These are phyloP conservation scores for Picea glauca DNA, from an alignment of 75 land plant species.

Conservation along the genomic window DNA sequence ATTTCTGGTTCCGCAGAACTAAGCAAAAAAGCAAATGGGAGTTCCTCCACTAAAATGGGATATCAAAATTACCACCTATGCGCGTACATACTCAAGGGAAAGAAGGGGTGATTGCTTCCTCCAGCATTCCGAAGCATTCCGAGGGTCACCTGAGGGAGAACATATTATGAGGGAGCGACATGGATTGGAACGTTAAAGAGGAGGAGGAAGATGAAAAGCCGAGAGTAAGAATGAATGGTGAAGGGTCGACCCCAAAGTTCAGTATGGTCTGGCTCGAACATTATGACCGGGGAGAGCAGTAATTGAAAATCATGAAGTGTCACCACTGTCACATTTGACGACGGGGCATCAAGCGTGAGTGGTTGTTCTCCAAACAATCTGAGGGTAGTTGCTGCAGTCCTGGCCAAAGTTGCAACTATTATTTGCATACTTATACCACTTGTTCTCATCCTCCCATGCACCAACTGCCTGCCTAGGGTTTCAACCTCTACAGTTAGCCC, in stretches of 20 bases:
- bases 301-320: conserved; percentile 28
- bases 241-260: too few species aligned
- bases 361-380: conserved; percentile 8
- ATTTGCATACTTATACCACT: conserved; percentile 11
- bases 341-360: conserved; percentile 19
- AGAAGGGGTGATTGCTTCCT: conserved; percentile 11
- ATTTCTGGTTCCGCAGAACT: too few species aligned
- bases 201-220: too few species aligned
- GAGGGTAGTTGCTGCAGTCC: conserved; percentile 12
- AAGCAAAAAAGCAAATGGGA: not conserved
- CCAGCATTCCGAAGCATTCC: conserved; percentile 21
- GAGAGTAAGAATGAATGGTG: too few species aligned
- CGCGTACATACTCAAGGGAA: too few species aligned
- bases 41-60: conserved; percentile 21
- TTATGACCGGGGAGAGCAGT: conserved; percentile 23
- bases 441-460: conserved; percentile 17
- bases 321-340: conserved; percentile 15
- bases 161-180: too few species aligned
- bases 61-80: not conserved
- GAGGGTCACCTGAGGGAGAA: not conserved
- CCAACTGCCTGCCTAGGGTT: conserved; percentile 12
- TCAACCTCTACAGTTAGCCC: conserved; percentile 12
- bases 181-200: too few species aligned
- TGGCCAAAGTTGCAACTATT: conserved; percentile 25
- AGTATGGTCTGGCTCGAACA: conserved; percentile 19